Base-by-base conservation (phyloP, 208 protist genomes). In the Blechomonas ayalai region DNA sequence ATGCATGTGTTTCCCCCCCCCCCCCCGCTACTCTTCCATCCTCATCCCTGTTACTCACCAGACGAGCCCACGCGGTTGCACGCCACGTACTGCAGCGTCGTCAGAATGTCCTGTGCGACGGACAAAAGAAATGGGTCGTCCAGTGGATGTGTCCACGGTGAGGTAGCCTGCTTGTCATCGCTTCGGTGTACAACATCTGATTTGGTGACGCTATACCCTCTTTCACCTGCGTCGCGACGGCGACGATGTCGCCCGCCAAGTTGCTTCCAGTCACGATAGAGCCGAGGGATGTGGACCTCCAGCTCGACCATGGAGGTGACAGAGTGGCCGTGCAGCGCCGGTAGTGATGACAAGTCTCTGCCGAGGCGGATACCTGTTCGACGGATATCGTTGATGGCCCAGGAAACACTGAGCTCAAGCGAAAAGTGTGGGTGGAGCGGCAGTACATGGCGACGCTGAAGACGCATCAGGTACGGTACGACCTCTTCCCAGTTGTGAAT, bases 1-100 rank as follows among this genome's bases (percentile, higher is more conserved):
- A 10, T 34, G 13, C 12, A 42, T 48, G 22, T 49, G 31, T 26
- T 39, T 49, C 0, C 26, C 37, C 15, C 25, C 34, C 15, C 26
- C 31, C 12, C 31, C n/a, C 31, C n/a, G 12, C 31, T 35, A n/a
- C 31, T 35, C n/a, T n/a, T 35, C n/a, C 31, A n/a, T 35, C 41
- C 54, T 47, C 15, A 47, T 27, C 26, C n/a, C n/a, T n/a, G n/a
- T n/a, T n/a, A n/a, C n/a, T n/a, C n/a, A n/a, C n/a, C n/a, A n/a
- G n/a, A n/a, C n/a, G n/a, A n/a, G n/a, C n/a, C n/a, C n/a, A n/a
- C n/a, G n/a, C n/a, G n/a, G n/a, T 60, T 67, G 34, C 36, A 15
- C 12, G 59, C 48, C 8, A 85, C 13, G 37, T 80, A 78, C 56
- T 90, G 76, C 47, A 78, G 32, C 6, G 83, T 9, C 9, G 66